These are phyloP conservation scores for Tylopilus plumbeoviolaceoides DNA, from an alignment of 768 basidiomycete species.

Conservation along the genomic window DNA sequence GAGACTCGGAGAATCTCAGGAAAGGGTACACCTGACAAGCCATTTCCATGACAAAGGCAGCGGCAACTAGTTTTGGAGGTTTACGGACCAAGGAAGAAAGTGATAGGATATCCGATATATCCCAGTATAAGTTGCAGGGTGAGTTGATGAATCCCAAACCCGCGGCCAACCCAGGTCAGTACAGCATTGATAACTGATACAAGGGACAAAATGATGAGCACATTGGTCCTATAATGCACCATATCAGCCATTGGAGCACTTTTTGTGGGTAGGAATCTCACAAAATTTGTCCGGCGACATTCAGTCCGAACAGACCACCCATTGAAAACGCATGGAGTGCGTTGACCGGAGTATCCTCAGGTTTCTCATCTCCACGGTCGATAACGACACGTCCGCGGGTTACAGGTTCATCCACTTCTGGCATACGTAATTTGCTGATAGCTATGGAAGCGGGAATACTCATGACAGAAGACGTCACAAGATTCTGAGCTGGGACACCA, in stretches of 20 bases:
- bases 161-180: constrained; percentile 84
- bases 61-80: background rate
- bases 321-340: constrained; percentile 85
- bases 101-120: constrained; percentile 85
- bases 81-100: constrained; percentile 60
- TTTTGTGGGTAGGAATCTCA: constrained; percentile 31
- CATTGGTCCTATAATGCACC: constrained; percentile 55
- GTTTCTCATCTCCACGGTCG: constrained; percentile 64
- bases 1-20: constrained; percentile 79
- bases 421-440: constrained; percentile 83
- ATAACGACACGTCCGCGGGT: constrained; percentile 79
- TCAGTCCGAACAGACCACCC: constrained; percentile 79
- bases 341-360: constrained; percentile 60
- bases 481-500: constrained; percentile 74
- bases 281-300: constrained; percentile 87
- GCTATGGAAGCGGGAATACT: constrained; percentile 93
- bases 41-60: constrained; percentile 2
- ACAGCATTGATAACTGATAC: constrained; percentile 80
- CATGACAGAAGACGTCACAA: constrained; percentile 90
- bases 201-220: constrained; percentile 80
- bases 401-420: constrained; percentile 81
- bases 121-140: constrained; percentile 83
- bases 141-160: constrained; percentile 77
- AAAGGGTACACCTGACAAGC: constrained; percentile 59
- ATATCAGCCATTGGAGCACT: constrained; percentile 6